Evolutionary conservation across 345 rosid genomes (phyloP).

Genomic region (Lumnitzera racemosa): DNA sequence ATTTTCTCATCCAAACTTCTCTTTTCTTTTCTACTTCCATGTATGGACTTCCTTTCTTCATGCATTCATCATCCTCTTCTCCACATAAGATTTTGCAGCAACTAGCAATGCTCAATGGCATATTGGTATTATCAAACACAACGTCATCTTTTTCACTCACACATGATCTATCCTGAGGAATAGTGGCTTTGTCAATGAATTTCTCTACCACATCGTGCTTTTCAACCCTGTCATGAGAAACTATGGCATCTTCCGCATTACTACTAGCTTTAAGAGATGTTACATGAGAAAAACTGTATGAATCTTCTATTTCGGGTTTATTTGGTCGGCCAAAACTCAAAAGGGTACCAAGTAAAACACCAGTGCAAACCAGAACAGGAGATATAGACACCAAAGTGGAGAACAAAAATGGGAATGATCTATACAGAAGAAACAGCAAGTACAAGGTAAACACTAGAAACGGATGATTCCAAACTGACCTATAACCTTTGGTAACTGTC

Average conservation of each 20-base stretch:
- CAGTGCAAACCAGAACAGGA: slow-evolving; percentile 90
- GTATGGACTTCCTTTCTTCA: slow-evolving; percentile 7
- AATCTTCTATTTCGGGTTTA: slow-evolving; percentile 53
- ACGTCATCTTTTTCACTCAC: slow-evolving; percentile 34
- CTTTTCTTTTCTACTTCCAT: slow-evolving; percentile 28
- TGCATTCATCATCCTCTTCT: too few relatives aligned
- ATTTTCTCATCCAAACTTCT: neutral
- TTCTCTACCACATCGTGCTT: slow-evolving; percentile 23
- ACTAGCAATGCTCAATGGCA: neutral
- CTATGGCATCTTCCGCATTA: slow-evolving; percentile 31
- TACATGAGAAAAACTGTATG: slow-evolving; percentile 39
- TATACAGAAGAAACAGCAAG: slow-evolving; percentile 49
- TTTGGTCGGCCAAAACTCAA: slow-evolving; percentile 82
- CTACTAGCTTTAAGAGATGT: slow-evolving; percentile 36
- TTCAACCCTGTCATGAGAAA: slow-evolving; percentile 28
- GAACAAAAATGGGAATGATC: slow-evolving; percentile 73
- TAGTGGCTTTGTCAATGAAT: slow-evolving; percentile 22
- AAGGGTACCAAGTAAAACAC: slow-evolving; percentile 75
- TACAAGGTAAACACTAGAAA: slow-evolving; percentile 46
- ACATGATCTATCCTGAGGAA: slow-evolving; percentile 5
- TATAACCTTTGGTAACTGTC: slow-evolving; percentile 11
- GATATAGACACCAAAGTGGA: slow-evolving; percentile 74
- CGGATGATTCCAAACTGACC: slow-evolving; percentile 69
- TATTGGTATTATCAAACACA: slow-evolving; percentile 30
- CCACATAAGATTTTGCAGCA: too few relatives aligned